These are phyloP conservation scores for Phytopythium chamaehyphon DNA, from an alignment of 352 stramenopile species.

Conservation along the genomic window DNA sequence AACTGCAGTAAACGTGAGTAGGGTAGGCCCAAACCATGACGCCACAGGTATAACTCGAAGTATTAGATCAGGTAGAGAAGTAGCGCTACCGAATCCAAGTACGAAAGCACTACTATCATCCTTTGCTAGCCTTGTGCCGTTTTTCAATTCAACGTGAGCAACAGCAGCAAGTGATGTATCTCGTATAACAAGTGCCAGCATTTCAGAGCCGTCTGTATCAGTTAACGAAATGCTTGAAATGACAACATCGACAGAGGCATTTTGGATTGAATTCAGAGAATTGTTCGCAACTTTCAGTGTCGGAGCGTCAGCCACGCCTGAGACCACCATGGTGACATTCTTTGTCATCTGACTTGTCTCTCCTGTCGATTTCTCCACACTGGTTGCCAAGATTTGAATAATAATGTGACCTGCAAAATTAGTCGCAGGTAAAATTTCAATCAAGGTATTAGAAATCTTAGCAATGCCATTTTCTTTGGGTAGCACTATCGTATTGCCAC, in stretches of 20 bases:
- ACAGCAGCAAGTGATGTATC: conserved; percentile 18
- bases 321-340: conserved; percentile 23
- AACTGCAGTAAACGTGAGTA: conserved; percentile 28
- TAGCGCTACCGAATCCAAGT: conserved; percentile 10
- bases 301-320: conserved; percentile 31
- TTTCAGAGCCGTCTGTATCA: conserved; percentile 42
- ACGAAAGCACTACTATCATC: conserved; percentile 18
- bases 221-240: conserved; percentile 22
- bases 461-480: conserved; percentile 7
- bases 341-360: conserved; percentile 13
- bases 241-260: conserved; percentile 16
- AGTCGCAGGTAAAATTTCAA: conserved; percentile 24
- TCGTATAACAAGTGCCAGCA: conserved; percentile 25
- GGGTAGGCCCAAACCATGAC: conserved; percentile 31
- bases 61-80: conserved; percentile 10
- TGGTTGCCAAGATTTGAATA: conserved; percentile 4
- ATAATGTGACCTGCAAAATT: conserved; percentile 29
- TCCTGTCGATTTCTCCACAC: conserved; percentile 23
- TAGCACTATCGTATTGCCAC: conserved; percentile 20
- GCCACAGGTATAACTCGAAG: conserved; percentile 21
- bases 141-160: conserved; percentile 15
- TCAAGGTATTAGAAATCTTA: conserved; percentile 11
- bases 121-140: conserved; percentile 20
- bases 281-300: conserved; percentile 12
- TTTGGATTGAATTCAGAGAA: conserved; percentile 34